Conservation (phyloP, 106 monocot genomes). For the Dendrobium officinale region DNA sequence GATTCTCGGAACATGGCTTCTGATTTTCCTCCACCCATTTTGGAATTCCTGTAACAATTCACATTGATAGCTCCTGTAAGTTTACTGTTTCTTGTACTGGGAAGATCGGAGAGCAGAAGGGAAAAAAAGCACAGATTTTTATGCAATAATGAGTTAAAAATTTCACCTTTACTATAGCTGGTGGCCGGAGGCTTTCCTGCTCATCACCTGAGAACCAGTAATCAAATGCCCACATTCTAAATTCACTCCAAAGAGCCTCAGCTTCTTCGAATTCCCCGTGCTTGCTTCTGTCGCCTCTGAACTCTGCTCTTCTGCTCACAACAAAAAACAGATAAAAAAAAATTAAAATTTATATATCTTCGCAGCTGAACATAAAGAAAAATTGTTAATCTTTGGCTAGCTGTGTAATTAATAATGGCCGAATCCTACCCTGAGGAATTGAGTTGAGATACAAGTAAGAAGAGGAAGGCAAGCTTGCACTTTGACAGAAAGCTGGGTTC, state of each 20-base stretch:
- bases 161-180: constrained; percentile 1
- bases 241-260: constrained; percentile 54
- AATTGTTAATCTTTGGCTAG: too few species aligned
- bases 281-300: background rate
- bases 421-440: constrained; percentile 13
- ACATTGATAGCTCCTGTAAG: background rate
- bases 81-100: background rate
- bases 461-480: background rate
- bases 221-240: constrained; percentile 24
- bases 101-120: background rate
- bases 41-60: background rate
- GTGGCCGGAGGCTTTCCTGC: constrained; percentile 9
- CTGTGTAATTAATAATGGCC: too few species aligned
- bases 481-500: constrained; percentile 9
- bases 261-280: constrained; percentile 20
- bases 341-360: background rate
- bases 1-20: constrained; percentile 10
- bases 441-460: constrained; percentile 16
- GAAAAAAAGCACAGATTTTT: background rate
- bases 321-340: background rate
- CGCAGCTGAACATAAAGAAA: too few species aligned
- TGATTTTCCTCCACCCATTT: constrained; percentile 6
- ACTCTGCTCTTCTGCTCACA: constrained; percentile 15
- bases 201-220: constrained; percentile 8
- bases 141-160: background rate